Base-by-base conservation (phyloP, 768 basidiomycete genomes). In the Vishniacozyma victoriae region DNA sequence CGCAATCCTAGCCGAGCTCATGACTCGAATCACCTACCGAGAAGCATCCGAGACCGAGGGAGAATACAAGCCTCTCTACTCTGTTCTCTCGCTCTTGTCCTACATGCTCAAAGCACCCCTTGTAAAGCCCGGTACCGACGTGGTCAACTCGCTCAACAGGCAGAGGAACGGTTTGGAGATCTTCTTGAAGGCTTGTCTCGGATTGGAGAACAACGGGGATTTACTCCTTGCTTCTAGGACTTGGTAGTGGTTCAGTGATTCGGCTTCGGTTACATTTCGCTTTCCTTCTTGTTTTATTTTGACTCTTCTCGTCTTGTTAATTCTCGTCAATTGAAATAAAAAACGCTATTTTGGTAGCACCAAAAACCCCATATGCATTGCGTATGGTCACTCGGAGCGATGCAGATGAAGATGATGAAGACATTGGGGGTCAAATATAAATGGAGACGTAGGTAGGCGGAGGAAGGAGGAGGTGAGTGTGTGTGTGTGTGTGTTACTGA, bases 41-140 rank as follows among this genome's bases (percentile, higher is more conserved):
- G 54, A 65, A 14, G 42, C 59, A 15, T 9, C 29, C n/a, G 9
- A 9, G n/a, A 33, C 29, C n/a, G 9, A 9, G n/a, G 29, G 29
- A 9, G 85, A 88, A 27, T 95, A 88, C 75, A 75, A 82, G 52
- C 84, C 86, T 0, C 76, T 97, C 16, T 88, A 99, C 79, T 80
- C 86, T 3, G 86, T 99, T 50, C 78, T 99, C 46, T 93, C 90
- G 33, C 80, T 96, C 54, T 79, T 96, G 46, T 86, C 84, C 35
- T 96, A 92, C 79, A 93, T 96, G 90, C 83, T 93, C 75, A 95
- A 95, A 79, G 91, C 90, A 0, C 89, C 90, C n/a, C 81, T 92
- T 66, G 90, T 92, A 75, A 92, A 92, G 60, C 74, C 74, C 75
- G 85, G 87, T 46, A 85, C 85, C 29, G 87, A 87, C 61, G 90